Evolutionary conservation across 257 asterid species (phyloP).

Genomic region (Gardenia jasminoides): DNA sequence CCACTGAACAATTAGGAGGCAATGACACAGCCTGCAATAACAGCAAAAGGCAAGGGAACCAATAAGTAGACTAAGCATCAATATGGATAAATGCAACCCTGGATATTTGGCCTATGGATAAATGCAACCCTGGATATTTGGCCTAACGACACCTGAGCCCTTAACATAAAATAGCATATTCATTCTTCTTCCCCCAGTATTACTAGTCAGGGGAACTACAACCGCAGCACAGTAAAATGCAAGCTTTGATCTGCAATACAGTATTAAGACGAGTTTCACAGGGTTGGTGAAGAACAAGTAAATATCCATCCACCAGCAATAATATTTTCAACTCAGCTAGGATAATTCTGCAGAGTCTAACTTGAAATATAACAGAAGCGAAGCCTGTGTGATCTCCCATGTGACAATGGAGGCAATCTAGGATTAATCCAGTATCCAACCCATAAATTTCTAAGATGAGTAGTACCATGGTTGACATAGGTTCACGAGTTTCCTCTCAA

Average conservation of each 20-base stretch:
- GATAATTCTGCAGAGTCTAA: neutral
- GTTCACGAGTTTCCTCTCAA: neutral
- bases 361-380: neutral
- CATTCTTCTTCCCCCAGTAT: neutral
- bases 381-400: neutral
- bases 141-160: neutral
- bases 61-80: conserved; percentile 7
- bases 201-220: neutral
- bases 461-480: neutral
- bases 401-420: neutral
- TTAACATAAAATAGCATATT: neutral
- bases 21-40: conserved; percentile 48
- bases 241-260: neutral
- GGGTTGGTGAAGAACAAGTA: neutral
- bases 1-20: conserved; percentile 44
- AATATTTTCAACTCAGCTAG: neutral
- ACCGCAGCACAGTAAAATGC: neutral
- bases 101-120: neutral
- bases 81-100: neutral
- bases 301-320: neutral
- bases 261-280: neutral
- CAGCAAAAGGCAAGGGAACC: conserved; percentile 16
- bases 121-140: neutral
- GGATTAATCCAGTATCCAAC: neutral
- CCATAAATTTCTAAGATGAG: neutral